These are phyloP conservation scores for Mucor mucedo DNA, from an alignment of 371 early-diverging fungal genomes.

Conservation along the genomic window DNA sequence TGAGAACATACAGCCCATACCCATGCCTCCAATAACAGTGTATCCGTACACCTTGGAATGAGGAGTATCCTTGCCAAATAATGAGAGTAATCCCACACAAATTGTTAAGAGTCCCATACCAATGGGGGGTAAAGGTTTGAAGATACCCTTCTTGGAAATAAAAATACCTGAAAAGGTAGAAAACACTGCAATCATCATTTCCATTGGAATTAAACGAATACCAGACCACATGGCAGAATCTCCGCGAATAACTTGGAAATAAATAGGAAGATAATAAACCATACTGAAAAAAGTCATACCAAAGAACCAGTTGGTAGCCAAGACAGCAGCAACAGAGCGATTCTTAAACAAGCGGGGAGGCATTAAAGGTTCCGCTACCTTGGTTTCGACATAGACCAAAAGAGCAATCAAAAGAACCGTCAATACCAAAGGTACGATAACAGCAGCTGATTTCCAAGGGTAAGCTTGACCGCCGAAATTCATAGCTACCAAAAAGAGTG, in stretches of 20 bases:
- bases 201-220: constrained; percentile 58
- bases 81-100: constrained; percentile 21
- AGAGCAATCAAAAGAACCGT: constrained; percentile 48
- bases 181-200: constrained; percentile 42
- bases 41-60: constrained; percentile 24
- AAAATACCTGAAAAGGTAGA: constrained; percentile 44
- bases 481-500: constrained; percentile 48
- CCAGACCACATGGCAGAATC: constrained; percentile 62
- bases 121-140: constrained; percentile 35
- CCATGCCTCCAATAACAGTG: constrained; percentile 26
- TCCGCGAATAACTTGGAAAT: constrained; percentile 74
- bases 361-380: constrained; percentile 61
- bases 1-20: constrained; percentile 32
- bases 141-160: constrained; percentile 49
- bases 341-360: constrained; percentile 61
- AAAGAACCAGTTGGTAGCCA: constrained; percentile 58
- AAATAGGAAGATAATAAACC: constrained; percentile 72
- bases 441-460: constrained; percentile 68
- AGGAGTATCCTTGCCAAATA: constrained; percentile 20
- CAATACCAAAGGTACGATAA: constrained; percentile 62
- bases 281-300: constrained; percentile 60
- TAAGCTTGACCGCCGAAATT: constrained; percentile 58
- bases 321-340: constrained; percentile 49
- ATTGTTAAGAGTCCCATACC: constrained; percentile 32
- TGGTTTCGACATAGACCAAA: constrained; percentile 51